Percentiles rank a stretch among this genome's conserved stretches.
Evolutionary conservation across 805 yeast genomes (phyloP).

Genomic region (Sungouiozyma intestinalis): DNA sequence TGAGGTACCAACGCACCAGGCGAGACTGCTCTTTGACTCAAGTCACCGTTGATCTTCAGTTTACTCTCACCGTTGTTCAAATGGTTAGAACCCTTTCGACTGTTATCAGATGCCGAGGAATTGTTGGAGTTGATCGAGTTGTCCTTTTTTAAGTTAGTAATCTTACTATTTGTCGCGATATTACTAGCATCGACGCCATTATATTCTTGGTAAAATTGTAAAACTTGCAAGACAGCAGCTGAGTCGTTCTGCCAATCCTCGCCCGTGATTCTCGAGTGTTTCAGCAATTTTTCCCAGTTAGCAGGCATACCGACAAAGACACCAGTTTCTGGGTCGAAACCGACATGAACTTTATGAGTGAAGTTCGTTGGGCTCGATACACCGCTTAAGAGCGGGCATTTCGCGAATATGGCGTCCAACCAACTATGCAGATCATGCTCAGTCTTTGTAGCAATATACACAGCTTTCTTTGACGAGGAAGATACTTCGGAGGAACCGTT

Average conservation of each 20-base stretch:
- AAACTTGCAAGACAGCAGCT: slow-evolving; percentile 86
- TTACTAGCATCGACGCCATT: slow-evolving; percentile 17
- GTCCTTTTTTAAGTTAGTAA: slow-evolving; percentile 1
- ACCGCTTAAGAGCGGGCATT: slow-evolving; percentile 50
- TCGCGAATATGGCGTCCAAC: slow-evolving; percentile 79
- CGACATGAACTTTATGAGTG: slow-evolving; percentile 87
- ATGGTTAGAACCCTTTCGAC: background rate
- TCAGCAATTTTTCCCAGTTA: slow-evolving; percentile 80
- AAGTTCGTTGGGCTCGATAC: slow-evolving; percentile 92
- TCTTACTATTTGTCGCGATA: slow-evolving; percentile 2
- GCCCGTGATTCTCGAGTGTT: slow-evolving; percentile 80
- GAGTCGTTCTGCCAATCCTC: slow-evolving; percentile 92
- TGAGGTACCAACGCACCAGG: slow-evolving; percentile 12
- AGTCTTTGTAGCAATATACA: slow-evolving; percentile 64
- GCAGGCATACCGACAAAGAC: slow-evolving; percentile 88
- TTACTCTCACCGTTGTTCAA: background rate
- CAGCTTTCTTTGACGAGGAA: slow-evolving; percentile 39
- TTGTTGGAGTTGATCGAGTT: background rate
- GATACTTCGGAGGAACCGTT: slow-evolving; percentile 9
- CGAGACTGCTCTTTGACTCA: background rate
- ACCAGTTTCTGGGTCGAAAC: slow-evolving; percentile 75
- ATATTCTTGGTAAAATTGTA: slow-evolving; percentile 59
- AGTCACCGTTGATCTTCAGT: background rate
- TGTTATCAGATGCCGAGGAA: background rate
- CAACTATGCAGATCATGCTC: slow-evolving; percentile 77